Base-by-base conservation (phyloP, 768 basidiomycete genomes). In the Boletus speciosus region DNA sequence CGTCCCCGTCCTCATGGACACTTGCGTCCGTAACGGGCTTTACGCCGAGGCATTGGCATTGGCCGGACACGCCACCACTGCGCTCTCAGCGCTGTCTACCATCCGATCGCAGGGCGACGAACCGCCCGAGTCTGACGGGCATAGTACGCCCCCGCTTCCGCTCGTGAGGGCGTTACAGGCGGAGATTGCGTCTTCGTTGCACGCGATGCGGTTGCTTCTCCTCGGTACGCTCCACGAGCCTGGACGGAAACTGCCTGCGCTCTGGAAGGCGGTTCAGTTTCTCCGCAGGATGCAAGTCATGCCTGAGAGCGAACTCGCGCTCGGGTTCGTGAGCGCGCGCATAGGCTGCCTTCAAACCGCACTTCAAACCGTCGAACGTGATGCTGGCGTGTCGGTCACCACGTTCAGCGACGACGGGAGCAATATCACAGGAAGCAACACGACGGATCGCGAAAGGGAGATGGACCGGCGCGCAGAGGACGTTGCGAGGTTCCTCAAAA, bases 31-130 rank as follows among this genome's bases (percentile, higher is more conserved):
- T 37, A 93, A 93, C 63, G 93, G 93, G 7, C 88, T 90, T 71
- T 98, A 94, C 73, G 79, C 85, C 49, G 97, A 98, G 66, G 95
- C 94, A 0, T 80, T 98, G 52, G 88, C 93, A 27, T 80, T 98
- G 37, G 81, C 88, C 6, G 75, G 81, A 25, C 93, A 96, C 68
- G 85, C 87, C 0, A 73, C 75, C 39, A 66, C 78, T 15, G 72
- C 87, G 54, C 76, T 73, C 35, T 64, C 65, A 50, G 76, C 73
- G 41, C 44, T 70, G 11, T 70, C 62, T 51, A 58, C 63, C 77
- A 70, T 55, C 71, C 71, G 51, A 72, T 72, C 63, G 70, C 74
- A 60, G 27, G 55, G 38, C 48, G 57, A 47, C 52, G 62, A 73
- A 69, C 37, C 70, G 69, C 54, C 80, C 80, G 25, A 75, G 74